A percentile compares a stretch with the other conserved stretches of the same genome.
Conservation (phyloP, 2,329 filamentous ascomycete genomes). For the Nigrograna mackinnonii region DNA sequence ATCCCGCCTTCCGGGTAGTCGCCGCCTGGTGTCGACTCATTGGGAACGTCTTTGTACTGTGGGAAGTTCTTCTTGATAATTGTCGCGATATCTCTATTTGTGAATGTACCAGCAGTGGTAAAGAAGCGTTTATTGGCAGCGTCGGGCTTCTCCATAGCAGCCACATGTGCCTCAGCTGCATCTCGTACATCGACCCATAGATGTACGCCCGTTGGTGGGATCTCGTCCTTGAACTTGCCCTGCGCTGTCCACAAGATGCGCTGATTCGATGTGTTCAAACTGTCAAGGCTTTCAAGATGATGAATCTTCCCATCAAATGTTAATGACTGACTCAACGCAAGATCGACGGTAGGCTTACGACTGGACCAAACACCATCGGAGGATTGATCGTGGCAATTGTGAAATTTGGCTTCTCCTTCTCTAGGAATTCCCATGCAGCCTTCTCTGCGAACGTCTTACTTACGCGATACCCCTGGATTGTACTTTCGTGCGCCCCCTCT, state of each 20-base stretch:
- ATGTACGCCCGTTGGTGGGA: slow-evolving; percentile 61
- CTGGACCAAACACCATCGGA: slow-evolving; percentile 54
- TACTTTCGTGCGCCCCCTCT: slow-evolving; percentile 51
- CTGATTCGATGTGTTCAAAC: slow-evolving; percentile 74
- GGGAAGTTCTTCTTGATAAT: slow-evolving; percentile 61
- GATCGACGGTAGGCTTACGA: slow-evolving; percentile 46
- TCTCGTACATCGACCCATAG: slow-evolving; percentile 55
- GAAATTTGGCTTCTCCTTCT: slow-evolving; percentile 56
- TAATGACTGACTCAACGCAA: not conserved
- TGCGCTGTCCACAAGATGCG: slow-evolving; percentile 66
- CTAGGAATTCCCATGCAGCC: slow-evolving; percentile 57
- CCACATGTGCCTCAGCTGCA: slow-evolving; percentile 66
- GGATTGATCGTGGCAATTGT: slow-evolving; percentile 54
- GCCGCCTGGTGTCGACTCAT: slow-evolving; percentile 44
- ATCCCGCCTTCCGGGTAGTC: slow-evolving; percentile 47
- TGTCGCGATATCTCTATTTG: slow-evolving; percentile 62
- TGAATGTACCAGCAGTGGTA: slow-evolving; percentile 60
- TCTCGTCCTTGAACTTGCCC: slow-evolving; percentile 62
- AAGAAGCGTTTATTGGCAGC: slow-evolving; percentile 68
- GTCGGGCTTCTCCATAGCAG: slow-evolving; percentile 58
- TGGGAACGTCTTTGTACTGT: slow-evolving; percentile 56
- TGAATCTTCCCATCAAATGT: slow-evolving; percentile 47
- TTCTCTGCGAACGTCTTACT: slow-evolving; percentile 67
- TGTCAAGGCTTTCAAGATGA: slow-evolving; percentile 64
- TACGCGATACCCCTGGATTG: slow-evolving; percentile 51